Conservation (phyloP, 495 filamentous ascomycete species). For the Poronia punctata region DNA sequence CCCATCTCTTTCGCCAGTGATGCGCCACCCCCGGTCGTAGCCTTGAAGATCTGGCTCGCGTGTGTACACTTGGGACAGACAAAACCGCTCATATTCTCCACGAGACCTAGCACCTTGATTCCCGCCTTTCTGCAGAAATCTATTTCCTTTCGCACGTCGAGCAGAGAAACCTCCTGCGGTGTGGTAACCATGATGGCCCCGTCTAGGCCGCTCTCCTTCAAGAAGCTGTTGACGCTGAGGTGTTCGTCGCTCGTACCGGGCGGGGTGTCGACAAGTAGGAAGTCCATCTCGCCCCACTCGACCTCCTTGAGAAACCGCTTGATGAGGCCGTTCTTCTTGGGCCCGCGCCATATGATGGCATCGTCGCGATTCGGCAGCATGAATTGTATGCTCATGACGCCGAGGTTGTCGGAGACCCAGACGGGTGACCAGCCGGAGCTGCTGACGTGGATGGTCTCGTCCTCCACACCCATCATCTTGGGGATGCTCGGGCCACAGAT, state of each 20-base stretch:
- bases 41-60: conserved; percentile 77
- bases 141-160: conserved; percentile 94
- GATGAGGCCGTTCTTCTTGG: conserved; percentile 97
- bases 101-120: conserved; percentile 77
- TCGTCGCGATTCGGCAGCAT: conserved; percentile 91
- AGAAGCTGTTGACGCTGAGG: conserved; percentile 76
- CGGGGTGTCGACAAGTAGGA: conserved; percentile 87
- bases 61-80: conserved; percentile 86
- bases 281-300: conserved; percentile 93
- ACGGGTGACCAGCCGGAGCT: conserved; percentile 81
- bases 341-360: conserved; percentile 92
- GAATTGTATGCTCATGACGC: conserved; percentile 94
- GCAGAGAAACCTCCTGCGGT: conserved; percentile 84
- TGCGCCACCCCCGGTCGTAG: conserved; percentile 82
- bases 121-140: conserved; percentile 95
- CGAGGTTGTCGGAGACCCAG: conserved; percentile 86
- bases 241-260: conserved; percentile 95
- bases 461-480: conserved; percentile 95
- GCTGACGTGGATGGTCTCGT: conserved; percentile 84
- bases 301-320: conserved; percentile 97
- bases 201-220: conserved; percentile 85
- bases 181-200: conserved; percentile 92
- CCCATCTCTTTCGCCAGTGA: conserved; percentile 74
- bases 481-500: conserved; percentile 92
- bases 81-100: conserved; percentile 97